Conservation (phyloP, 257 asterid genomes). For the Nicotiana sylvestris region DNA sequence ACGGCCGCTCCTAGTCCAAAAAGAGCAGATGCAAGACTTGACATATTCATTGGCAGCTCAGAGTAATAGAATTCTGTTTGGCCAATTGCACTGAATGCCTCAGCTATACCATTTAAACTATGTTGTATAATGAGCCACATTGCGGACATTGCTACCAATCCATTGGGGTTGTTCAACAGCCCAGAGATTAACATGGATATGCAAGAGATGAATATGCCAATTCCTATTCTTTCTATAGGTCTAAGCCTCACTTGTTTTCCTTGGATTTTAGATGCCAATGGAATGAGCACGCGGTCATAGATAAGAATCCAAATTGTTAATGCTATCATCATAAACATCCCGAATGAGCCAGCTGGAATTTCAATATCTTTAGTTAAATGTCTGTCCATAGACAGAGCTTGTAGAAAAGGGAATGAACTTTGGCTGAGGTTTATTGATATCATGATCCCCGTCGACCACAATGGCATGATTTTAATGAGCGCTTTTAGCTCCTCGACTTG, state of each 20-base stretch:
- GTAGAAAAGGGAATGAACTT: background rate
- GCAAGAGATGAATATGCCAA: background rate
- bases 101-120: background rate
- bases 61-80: background rate
- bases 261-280: background rate
- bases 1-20: background rate
- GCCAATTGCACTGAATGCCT: background rate
- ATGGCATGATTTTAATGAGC: constrained; percentile 19
- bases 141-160: background rate
- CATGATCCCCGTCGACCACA: constrained; percentile 15
- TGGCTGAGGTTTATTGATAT: constrained; percentile 1
- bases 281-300: background rate
- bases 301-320: background rate
- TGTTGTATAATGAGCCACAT: background rate
- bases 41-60: background rate
- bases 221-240: background rate
- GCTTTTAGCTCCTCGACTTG: constrained; percentile 35
- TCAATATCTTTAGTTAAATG: background rate
- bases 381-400: background rate
- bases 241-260: background rate
- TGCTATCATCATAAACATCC: background rate
- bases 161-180: background rate
- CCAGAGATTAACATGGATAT: background rate
- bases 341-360: background rate
- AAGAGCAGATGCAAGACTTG: background rate